Base-by-base conservation (phyloP, 163 green algal species). In the Volvox carteri region DNA sequence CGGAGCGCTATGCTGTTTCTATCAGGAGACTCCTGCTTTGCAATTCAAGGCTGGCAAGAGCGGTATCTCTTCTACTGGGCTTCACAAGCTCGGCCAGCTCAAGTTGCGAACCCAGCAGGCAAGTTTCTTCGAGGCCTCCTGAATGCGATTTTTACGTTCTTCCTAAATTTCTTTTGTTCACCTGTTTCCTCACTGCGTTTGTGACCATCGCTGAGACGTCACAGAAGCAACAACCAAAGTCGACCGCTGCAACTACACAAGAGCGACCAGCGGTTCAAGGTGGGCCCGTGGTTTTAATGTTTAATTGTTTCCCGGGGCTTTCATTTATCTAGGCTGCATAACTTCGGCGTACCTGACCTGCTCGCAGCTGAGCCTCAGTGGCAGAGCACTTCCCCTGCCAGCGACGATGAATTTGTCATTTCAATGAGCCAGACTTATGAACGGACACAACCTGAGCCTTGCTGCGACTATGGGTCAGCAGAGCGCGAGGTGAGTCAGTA, bases 401-500 rank as follows among this genome's bases (percentile, higher is more conserved):
- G 56, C 46, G 67, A 58, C 35, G 81, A 80, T 23, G 81, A 87
- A 14, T 87, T 87, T 41, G 41, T 87, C 46, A 87, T 87, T n/a
- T 87, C 81, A 5, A 87, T 80, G 81, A 87, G 81, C 67, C 81
- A 87, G 48, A 87, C 81, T 7, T 87, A 87, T 46, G 46, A 87
- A 60, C 81, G 81, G 37, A 80, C 81, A 25, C 81, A 80, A 65
- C 81, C 81, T 0, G 81, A 87, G 14, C 65, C 81, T 12, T 87
- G 67, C 46, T 56, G 11, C 23, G 48, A 70, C 46, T 70, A 54
- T 19, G 80, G 44, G 30, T 58, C 37, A 30, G 11, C 35, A 48
- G 81, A 70, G 18, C 33, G 72, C 4, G 81, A 80, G 19, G 81
- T 87, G 11, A 72, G 81, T 42, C 12, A 48, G n/a, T n/a, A n/a